Evolutionary conservation across 2,329 filamentous ascomycete species (phyloP).

Genomic region (Juglanconis oblonga): DNA sequence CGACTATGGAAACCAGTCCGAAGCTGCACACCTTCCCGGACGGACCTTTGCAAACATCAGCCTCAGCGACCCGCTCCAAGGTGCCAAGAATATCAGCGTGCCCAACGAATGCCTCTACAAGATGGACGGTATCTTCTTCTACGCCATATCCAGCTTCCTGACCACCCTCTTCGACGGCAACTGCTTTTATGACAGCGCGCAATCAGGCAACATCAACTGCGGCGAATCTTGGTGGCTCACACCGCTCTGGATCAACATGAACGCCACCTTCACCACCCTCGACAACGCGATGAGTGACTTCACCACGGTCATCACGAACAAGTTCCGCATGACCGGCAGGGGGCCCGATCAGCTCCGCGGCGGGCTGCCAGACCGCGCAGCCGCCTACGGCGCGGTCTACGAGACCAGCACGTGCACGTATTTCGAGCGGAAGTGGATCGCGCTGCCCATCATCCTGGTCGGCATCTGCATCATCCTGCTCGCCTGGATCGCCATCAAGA

Average conservation of each 20-base stretch:
- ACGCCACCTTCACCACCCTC: slow-evolving; percentile 15
- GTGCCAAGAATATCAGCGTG: slow-evolving; percentile 10
- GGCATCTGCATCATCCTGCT: slow-evolving; percentile 16
- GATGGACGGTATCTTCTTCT: slow-evolving; percentile 17
- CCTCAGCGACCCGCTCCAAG: not conserved
- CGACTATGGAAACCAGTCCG: slow-evolving; percentile 9
- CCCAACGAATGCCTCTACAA: slow-evolving; percentile 23
- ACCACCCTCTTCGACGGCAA: slow-evolving; percentile 12
- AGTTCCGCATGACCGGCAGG: slow-evolving; percentile 13
- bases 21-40: slow-evolving; percentile 7
- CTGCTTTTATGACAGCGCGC: slow-evolving; percentile 14
- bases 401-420: slow-evolving; percentile 17
- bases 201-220: slow-evolving; percentile 17
- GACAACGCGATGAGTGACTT: slow-evolving; percentile 11
- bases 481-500: slow-evolving; percentile 14
- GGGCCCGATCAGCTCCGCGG: slow-evolving; percentile 7
- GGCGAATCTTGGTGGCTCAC: slow-evolving; percentile 18
- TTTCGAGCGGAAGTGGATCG: slow-evolving; percentile 18
- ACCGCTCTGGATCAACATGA: slow-evolving; percentile 15
- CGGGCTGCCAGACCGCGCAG: not conserved
- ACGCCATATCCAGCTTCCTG: slow-evolving; percentile 15
- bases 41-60: slow-evolving; percentile 16
- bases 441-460: slow-evolving; percentile 16
- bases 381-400: slow-evolving; percentile 12
- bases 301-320: slow-evolving; percentile 15